These are phyloP conservation scores for Penicillium tannophilum DNA, from an alignment of 495 filamentous ascomycete species.

Conservation along the genomic window DNA sequence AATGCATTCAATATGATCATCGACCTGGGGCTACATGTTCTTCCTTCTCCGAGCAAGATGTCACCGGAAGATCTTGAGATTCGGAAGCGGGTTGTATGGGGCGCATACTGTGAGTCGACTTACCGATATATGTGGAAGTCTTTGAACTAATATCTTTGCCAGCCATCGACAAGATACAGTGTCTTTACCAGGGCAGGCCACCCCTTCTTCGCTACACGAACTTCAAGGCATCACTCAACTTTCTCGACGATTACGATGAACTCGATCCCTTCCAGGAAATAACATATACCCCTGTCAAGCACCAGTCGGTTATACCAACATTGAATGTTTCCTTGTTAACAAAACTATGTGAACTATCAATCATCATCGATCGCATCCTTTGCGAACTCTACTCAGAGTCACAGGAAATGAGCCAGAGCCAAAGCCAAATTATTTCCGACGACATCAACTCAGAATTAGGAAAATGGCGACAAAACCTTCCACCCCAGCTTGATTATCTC, in stretches of 20 bases:
- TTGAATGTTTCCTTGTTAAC: conserved; percentile 34
- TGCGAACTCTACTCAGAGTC: conserved; percentile 36
- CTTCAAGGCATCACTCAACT: conserved; percentile 30
- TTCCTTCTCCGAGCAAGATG: conserved; percentile 21
- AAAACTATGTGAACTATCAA: conserved; percentile 33
- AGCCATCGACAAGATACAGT: conserved; percentile 40
- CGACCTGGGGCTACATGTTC: conserved; percentile 47
- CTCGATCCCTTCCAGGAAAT: conserved; percentile 33
- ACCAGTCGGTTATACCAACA: conserved; percentile 19
- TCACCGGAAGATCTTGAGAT: conserved; percentile 46
- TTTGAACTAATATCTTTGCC: neutral
- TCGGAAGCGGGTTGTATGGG: conserved; percentile 43
- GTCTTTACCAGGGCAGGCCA: conserved; percentile 37
- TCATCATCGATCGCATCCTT: conserved; percentile 33
- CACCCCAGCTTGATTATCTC: conserved; percentile 29
- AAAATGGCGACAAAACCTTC: conserved; percentile 27
- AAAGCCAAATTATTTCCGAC: conserved; percentile 20
- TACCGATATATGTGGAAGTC: neutral
- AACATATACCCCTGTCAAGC: conserved; percentile 21
- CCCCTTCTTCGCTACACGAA: conserved; percentile 32
- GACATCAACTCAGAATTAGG: conserved; percentile 28
- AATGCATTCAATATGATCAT: conserved; percentile 49
- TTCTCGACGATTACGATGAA: conserved; percentile 39
- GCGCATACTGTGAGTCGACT: conserved; percentile 35
- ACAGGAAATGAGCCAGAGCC: conserved; percentile 17